Evolutionary conservation across 352 stramenopile species (phyloP).

Genomic region (Globisporangium paroecandrum): DNA sequence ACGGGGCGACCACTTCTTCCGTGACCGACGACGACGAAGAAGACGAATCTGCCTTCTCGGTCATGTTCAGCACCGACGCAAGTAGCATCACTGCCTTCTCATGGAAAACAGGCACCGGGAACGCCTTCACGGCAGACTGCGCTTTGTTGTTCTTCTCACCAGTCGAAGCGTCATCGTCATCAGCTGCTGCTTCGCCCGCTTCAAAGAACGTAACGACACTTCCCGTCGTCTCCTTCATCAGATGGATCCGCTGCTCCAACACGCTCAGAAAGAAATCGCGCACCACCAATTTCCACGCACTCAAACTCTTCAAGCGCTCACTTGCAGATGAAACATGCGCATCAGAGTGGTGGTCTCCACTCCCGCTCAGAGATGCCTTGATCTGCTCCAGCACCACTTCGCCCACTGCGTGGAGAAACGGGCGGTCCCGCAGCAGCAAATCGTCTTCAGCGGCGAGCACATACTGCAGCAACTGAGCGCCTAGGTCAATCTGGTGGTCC

Average conservation of each 20-base stretch:
- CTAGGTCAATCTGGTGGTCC: conserved; percentile 55
- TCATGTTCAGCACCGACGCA: conserved; percentile 31
- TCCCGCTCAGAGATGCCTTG: conserved; percentile 29
- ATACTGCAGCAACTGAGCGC: conserved; percentile 48
- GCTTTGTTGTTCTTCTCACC: conserved; percentile 14
- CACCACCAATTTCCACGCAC: conserved; percentile 58
- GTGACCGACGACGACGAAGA: conserved; percentile 15
- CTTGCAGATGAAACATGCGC: conserved; percentile 20
- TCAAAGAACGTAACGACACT: conserved; percentile 36
- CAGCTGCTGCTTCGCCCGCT: conserved; percentile 19
- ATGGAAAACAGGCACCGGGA: conserved; percentile 54
- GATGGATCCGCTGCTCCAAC: conserved; percentile 31
- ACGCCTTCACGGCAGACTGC: conserved; percentile 34
- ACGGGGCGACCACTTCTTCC: conserved; percentile 26
- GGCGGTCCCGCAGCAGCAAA: conserved; percentile 59
- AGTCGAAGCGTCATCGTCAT: conserved; percentile 21
- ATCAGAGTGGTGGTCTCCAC: conserved; percentile 35
- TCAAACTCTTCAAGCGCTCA: conserved; percentile 41
- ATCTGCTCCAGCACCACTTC: conserved; percentile 60
- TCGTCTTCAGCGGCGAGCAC: conserved; percentile 62
- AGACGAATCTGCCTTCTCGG: conserved; percentile 39
- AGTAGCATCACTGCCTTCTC: conserved; percentile 65
- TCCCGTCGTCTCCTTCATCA: conserved; percentile 25
- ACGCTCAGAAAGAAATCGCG: conserved; percentile 59
- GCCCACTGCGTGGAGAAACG: conserved; percentile 69